Conservation (phyloP, 768 basidiomycete species). For the Pholiota conissans region DNA sequence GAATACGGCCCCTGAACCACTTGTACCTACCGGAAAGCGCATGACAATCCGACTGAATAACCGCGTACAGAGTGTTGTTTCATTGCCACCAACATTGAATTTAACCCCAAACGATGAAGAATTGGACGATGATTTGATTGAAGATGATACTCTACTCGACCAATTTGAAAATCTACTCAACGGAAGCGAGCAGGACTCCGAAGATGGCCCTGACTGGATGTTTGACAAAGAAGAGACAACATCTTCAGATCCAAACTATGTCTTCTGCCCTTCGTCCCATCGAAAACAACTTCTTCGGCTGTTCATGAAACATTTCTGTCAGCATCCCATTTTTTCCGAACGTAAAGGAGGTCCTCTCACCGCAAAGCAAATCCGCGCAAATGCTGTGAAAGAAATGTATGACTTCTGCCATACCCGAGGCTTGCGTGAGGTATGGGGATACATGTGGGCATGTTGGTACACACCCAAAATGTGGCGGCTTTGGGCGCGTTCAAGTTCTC, state of each 20-base stretch:
- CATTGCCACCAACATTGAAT: too few relatives aligned
- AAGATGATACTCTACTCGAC: background rate
- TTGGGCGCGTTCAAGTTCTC: conserved; percentile 7
- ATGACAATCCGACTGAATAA: too few relatives aligned
- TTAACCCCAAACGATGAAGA: too few relatives aligned
- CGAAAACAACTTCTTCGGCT: conserved; percentile 15
- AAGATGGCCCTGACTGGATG: conserved; percentile 11
- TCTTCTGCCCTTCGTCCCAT: conserved; percentile 10
- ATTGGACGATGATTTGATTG: too few relatives aligned
- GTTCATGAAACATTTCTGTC: conserved; percentile 24
- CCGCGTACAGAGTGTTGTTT: too few relatives aligned
- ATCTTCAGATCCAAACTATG: conserved; percentile 4
- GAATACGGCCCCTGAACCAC: too few relatives aligned
- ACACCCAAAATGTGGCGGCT: conserved; percentile 23
- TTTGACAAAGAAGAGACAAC: conserved; percentile 9
- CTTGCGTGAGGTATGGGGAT: conserved; percentile 34
- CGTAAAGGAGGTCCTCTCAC: background rate
- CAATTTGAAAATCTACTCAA: conserved; percentile 2
- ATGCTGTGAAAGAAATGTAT: conserved; percentile 35
- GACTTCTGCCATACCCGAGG: conserved; percentile 25
- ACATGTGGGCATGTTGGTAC: conserved; percentile 32
- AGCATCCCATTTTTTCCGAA: conserved; percentile 24
- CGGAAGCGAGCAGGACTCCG: too few relatives aligned
- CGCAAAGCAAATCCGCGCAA: conserved; percentile 20
- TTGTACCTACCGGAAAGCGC: too few relatives aligned